Conservation (phyloP, 306 rosid genomes). For the Ceratonia siliqua region DNA sequence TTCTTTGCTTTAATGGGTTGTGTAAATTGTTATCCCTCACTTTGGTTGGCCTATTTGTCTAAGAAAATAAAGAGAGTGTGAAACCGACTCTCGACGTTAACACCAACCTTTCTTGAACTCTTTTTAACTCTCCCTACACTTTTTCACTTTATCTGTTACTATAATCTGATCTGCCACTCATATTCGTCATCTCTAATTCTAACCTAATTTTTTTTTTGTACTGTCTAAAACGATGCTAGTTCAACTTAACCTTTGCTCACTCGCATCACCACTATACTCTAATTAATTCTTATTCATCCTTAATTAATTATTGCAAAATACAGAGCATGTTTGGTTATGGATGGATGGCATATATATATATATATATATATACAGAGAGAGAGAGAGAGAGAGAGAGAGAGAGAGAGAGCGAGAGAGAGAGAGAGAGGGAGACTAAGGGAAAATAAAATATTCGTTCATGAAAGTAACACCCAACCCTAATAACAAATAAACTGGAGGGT, state of each 20-base stretch:
- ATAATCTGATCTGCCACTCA: conserved; percentile 22
- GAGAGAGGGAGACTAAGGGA: neutral
- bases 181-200: conserved; percentile 35
- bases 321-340: neutral
- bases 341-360: too few relatives aligned
- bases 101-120: conserved; percentile 41
- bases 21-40: conserved; percentile 33
- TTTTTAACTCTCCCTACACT: neutral
- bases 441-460: conserved; percentile 32
- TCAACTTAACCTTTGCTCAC: conserved; percentile 18
- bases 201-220: conserved; percentile 24
- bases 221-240: neutral
- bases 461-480: conserved; percentile 25
- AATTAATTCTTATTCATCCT: conserved; percentile 29
- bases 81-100: conserved; percentile 46
- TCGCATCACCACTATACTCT: neutral
- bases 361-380: too few relatives aligned
- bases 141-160: conserved; percentile 40
- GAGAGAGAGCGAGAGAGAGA: too few relatives aligned
- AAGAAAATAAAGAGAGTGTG: conserved; percentile 39
- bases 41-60: conserved; percentile 40
- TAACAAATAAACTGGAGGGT: neutral
- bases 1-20: conserved; percentile 46
- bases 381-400: too few relatives aligned
- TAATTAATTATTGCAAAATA: conserved; percentile 9